phyloP scores from a whole-genome alignment of 306 rosid genomes.

The Prunus padus region DNA sequence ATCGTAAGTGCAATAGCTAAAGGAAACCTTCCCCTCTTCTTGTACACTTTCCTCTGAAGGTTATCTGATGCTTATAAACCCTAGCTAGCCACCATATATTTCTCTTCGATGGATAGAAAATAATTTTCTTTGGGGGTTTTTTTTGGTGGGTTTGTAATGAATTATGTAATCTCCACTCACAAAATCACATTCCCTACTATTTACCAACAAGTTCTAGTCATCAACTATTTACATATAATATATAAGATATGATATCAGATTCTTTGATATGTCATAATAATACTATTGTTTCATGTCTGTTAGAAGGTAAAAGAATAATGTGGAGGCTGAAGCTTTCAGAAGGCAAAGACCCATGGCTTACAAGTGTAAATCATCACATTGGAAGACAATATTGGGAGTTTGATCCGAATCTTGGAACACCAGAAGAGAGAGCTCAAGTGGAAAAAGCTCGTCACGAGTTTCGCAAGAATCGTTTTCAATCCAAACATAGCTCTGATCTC shows the following conservation, averaged over 20 bases:
- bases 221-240: no score
- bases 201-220: background rate
- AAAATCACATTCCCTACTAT: background rate
- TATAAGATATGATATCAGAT: no score
- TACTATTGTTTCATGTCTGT: no score
- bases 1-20: background rate
- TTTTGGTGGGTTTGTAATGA: background rate
- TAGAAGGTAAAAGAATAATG: conserved; percentile 29
- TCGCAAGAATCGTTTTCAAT: conserved; percentile 42
- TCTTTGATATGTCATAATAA: no score
- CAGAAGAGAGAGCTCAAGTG: conserved; percentile 41
- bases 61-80: no score
- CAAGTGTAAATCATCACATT: conserved; percentile 48
- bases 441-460: conserved; percentile 39
- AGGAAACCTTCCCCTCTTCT: background rate
- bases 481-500: conserved; percentile 65
- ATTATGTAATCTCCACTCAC: background rate
- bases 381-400: conserved; percentile 84
- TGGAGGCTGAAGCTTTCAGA: conserved; percentile 63
- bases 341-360: conserved; percentile 31
- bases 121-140: no score
- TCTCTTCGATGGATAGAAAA: no score
- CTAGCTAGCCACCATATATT: no score
- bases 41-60: background rate
- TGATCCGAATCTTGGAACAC: conserved; percentile 39